Percentiles rank a stretch among this genome's conserved stretches.
These are phyloP conservation scores for Rhizoclosmatium globosum DNA, from an alignment of 192 early-diverging fungal species.

Conservation along the genomic window DNA sequence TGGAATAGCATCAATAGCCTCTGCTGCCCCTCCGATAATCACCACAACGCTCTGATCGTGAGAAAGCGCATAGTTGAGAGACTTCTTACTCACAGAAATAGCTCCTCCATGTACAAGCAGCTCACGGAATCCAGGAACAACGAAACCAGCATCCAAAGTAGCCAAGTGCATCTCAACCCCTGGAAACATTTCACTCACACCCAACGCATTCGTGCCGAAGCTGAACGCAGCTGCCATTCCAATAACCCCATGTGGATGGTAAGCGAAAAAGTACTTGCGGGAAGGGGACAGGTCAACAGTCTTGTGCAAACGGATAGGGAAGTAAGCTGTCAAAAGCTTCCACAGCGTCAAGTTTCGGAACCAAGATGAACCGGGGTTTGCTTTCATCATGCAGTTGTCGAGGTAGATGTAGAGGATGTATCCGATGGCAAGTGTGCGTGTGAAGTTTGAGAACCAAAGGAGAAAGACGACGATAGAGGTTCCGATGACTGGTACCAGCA, in stretches of 20 bases:
- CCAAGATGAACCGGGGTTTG: constrained; percentile 64
- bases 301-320: constrained; percentile 75
- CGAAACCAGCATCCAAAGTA: constrained; percentile 40
- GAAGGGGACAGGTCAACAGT: constrained; percentile 77
- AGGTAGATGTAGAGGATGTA: constrained; percentile 75
- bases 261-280: constrained; percentile 82
- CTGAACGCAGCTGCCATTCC: not conserved
- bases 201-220: constrained; percentile 20
- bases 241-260: constrained; percentile 76
- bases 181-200: constrained; percentile 32
- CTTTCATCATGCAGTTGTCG: constrained; percentile 74
- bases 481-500: not conserved
- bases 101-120: constrained; percentile 31
- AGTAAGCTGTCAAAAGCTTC: constrained; percentile 76
- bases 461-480: not conserved
- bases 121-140: constrained; percentile 43
- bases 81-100: constrained; percentile 22
- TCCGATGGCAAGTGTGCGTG: constrained; percentile 39
- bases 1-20: constrained; percentile 41
- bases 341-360: constrained; percentile 62
- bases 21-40: constrained; percentile 50
- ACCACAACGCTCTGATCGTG: not conserved
- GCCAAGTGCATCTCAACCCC: constrained; percentile 33
- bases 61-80: constrained; percentile 34
- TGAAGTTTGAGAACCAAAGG: not conserved